phyloP scores from a whole-genome alignment of 1,284 basidiomycete species.

The Amylostereum areolatum region DNA sequence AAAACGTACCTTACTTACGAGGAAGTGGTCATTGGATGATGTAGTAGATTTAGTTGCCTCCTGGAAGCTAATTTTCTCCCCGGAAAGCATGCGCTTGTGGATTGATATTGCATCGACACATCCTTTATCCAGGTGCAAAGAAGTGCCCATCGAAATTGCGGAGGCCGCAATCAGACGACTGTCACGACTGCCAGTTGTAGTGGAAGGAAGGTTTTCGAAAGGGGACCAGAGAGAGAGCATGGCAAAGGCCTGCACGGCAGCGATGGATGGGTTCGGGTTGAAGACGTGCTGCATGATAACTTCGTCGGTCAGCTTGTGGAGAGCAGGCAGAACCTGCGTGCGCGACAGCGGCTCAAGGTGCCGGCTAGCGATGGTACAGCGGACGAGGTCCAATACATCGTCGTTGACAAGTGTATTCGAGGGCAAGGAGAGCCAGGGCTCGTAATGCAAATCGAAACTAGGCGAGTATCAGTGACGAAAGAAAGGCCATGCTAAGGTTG shows the following conservation, averaged over 20 bases:
- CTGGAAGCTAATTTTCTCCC: constrained; percentile 1
- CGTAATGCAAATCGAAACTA: constrained; percentile 38
- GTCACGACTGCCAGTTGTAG: constrained; percentile 26
- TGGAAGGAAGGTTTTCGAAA: constrained; percentile 21
- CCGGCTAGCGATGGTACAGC: constrained; percentile 34
- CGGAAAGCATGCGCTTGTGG: constrained; percentile 2
- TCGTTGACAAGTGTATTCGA: constrained; percentile 22
- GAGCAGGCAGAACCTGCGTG: constrained; percentile 29
- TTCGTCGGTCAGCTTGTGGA: constrained; percentile 36
- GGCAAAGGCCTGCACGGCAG: constrained; percentile 36
- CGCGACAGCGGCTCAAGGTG: constrained; percentile 30
- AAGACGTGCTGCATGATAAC: constrained; percentile 32
- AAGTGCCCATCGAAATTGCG: constrained; percentile 35
- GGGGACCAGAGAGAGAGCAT: constrained; percentile 40
- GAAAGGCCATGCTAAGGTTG: not conserved
- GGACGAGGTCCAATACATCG: constrained; percentile 29
- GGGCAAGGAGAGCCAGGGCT: constrained; percentile 35
- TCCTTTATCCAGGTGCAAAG: constrained; percentile 9
- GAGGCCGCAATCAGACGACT: constrained; percentile 34
- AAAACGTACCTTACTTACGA: not conserved
- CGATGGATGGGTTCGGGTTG: constrained; percentile 31
- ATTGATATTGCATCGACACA: no score
- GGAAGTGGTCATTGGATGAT: not conserved
- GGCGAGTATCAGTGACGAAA: not conserved
- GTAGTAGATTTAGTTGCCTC: not conserved